Percentiles rank a stretch among this genome's conserved stretches.
Evolutionary conservation across 208 protist species (phyloP).

Genomic region (Acanthamoeba healyi): DNA sequence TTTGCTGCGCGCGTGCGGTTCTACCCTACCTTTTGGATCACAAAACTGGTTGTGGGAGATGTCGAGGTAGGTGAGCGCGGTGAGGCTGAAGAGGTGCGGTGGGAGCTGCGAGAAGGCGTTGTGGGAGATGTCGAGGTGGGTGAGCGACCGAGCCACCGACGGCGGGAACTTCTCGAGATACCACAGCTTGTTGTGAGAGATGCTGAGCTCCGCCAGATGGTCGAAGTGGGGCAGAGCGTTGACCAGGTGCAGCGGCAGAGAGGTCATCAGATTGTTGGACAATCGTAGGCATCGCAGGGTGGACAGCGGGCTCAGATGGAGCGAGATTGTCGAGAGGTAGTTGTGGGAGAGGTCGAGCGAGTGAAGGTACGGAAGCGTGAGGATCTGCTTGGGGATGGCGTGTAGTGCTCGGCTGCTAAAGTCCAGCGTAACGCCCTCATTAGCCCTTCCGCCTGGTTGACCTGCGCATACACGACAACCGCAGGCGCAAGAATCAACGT

Average conservation of each 20-base stretch:
- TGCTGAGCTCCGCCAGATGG: neutral
- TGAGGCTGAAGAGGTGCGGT: conserved; percentile 7
- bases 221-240: conserved; percentile 2
- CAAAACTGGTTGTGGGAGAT: conserved; percentile 35
- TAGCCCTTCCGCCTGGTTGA: neutral
- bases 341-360: conserved; percentile 65
- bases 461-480: neutral
- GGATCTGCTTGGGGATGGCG: conserved; percentile 33
- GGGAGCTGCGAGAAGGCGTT: conserved; percentile 64
- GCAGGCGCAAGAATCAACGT: no score
- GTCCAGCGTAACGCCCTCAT: conserved; percentile 4
- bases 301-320: conserved; percentile 24
- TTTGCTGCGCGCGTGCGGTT: neutral
- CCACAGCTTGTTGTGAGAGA: conserved; percentile 54
- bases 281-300: neutral
- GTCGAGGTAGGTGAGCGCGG: conserved; percentile 24
- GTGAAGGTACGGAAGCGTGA: neutral
- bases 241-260: conserved; percentile 10
- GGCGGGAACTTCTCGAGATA: conserved; percentile 40
- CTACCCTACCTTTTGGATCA: neutral
- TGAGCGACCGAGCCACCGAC: conserved; percentile 43
- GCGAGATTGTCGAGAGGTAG: conserved; percentile 38
- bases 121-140: conserved; percentile 35
- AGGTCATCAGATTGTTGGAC: conserved; percentile 60
- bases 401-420: conserved; percentile 14